These are phyloP conservation scores for Casuarina glauca DNA, from an alignment of 306 rosid genomes.

Conservation along the genomic window DNA sequence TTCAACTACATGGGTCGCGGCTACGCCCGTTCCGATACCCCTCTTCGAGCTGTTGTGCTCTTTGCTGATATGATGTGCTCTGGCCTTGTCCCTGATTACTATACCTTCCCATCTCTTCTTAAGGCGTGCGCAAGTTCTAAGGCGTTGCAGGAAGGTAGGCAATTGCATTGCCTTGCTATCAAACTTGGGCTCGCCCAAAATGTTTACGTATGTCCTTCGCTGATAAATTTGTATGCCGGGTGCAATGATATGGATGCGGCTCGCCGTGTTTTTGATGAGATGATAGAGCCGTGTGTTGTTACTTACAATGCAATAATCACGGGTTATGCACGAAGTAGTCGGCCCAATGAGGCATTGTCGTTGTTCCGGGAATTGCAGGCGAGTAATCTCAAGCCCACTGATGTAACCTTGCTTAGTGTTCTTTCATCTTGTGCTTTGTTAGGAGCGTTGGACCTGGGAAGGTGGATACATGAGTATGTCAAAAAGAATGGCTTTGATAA, in stretches of 20 bases:
- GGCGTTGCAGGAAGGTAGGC: constrained; percentile 68
- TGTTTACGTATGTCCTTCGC: constrained; percentile 61
- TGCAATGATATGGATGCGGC: constrained; percentile 56
- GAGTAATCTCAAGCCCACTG: constrained; percentile 56
- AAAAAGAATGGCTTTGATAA: constrained; percentile 66
- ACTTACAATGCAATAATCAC: constrained; percentile 66
- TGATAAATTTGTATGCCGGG: constrained; percentile 66
- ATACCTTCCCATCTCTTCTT: constrained; percentile 75
- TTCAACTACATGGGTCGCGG: constrained; percentile 81
- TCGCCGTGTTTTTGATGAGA: constrained; percentile 66
- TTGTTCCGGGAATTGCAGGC: constrained; percentile 76
- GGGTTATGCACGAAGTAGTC: constrained; percentile 61
- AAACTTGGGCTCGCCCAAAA: constrained; percentile 52
- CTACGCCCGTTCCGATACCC: constrained; percentile 55
- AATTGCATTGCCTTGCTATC: constrained; percentile 63
- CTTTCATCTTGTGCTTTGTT: constrained; percentile 72
- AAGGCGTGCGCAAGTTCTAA: constrained; percentile 73
- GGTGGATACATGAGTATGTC: constrained; percentile 83
- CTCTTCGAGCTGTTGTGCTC: constrained; percentile 52
- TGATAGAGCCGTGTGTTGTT: constrained; percentile 63
- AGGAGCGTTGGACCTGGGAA: constrained; percentile 73
- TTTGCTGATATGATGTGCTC: constrained; percentile 34
- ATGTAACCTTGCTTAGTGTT: constrained; percentile 73
- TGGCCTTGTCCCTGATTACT: constrained; percentile 66
- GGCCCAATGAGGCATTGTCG: constrained; percentile 74